Percentiles rank a stretch among this genome's conserved stretches.
These are phyloP conservation scores for Phialemoniopsis sp. DNA, from an alignment of 2,329 filamentous ascomycete genomes.

Conservation along the genomic window DNA sequence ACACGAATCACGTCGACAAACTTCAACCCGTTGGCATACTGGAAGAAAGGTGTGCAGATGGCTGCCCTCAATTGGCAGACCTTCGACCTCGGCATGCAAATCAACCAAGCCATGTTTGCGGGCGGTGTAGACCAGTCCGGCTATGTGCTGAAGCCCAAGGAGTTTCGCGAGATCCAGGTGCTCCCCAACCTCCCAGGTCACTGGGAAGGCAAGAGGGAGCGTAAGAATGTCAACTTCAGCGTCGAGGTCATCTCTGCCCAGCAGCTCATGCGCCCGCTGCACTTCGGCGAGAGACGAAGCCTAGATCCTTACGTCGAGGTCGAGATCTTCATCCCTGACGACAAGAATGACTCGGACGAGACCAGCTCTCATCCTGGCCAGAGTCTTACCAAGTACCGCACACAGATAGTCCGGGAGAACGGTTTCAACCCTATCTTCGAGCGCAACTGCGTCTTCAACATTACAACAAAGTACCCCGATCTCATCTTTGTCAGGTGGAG, in stretches of 20 bases:
- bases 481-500: conserved; percentile 92
- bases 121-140: conserved; percentile 81
- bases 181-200: conserved; percentile 48
- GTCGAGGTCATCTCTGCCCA: conserved; percentile 92
- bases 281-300: conserved; percentile 48
- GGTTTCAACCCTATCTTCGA: conserved; percentile 92
- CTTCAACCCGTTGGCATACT: conserved; percentile 90
- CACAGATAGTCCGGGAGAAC: conserved; percentile 78
- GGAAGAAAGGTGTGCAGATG: conserved; percentile 97
- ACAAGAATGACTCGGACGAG: conserved; percentile 84
- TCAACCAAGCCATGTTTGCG: conserved; percentile 97
- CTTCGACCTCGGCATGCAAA: conserved; percentile 90
- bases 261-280: conserved; percentile 79
- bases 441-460: conserved; percentile 70
- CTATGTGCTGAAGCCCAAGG: conserved; percentile 89
- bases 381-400: conserved; percentile 63
- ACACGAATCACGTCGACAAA: conserved; percentile 84
- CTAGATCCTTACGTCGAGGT: conserved; percentile 95
- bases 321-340: conserved; percentile 90
- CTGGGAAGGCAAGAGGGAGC: conserved; percentile 62
- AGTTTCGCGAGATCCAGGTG: conserved; percentile 69
- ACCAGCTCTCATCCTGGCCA: conserved; percentile 46
- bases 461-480: conserved; percentile 92
- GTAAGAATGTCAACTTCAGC: conserved; percentile 78
- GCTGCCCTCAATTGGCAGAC: conserved; percentile 98